These are phyloP conservation scores for Drosera spatulata DNA, from an alignment of 179 eudicot genomes.

Conservation along the genomic window DNA sequence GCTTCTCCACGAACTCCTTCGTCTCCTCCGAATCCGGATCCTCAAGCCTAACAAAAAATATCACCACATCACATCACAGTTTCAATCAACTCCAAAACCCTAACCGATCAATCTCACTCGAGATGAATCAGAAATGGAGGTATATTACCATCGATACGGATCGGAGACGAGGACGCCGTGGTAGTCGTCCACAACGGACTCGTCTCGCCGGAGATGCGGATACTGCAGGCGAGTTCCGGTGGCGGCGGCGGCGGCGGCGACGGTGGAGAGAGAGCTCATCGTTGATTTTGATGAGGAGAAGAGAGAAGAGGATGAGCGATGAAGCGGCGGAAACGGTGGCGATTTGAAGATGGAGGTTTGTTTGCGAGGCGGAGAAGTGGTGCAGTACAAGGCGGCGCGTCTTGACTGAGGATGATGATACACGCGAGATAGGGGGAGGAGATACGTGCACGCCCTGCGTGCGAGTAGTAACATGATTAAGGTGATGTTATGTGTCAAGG, in stretches of 20 bases:
- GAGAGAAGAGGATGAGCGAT: neutral
- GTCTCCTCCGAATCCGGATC: slow-evolving; percentile 91
- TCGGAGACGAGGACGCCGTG: slow-evolving; percentile 69
- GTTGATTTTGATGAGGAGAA: neutral
- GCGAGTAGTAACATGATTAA: neutral
- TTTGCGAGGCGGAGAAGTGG: too few relatives aligned
- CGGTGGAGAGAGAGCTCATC: slow-evolving; percentile 23
- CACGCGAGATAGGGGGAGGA: slow-evolving; percentile 2
- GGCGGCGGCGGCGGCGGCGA: slow-evolving; percentile 3
- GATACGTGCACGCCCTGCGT: neutral
- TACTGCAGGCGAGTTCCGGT: slow-evolving; percentile 26
- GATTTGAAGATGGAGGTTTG: too few relatives aligned
- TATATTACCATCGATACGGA: slow-evolving; percentile 73
- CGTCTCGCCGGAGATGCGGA: slow-evolving; percentile 56
- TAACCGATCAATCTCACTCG: neutral
- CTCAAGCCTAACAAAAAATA: slow-evolving; percentile 54
- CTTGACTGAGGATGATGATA: too few relatives aligned
- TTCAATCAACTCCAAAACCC: neutral
- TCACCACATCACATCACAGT: neutral
- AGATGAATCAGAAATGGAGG: neutral
- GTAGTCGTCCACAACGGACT: slow-evolving; percentile 63
- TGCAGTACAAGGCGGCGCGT: too few relatives aligned
- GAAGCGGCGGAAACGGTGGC: neutral
- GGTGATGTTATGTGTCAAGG: too few relatives aligned
- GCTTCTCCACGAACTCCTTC: slow-evolving; percentile 73